These are phyloP conservation scores for Tetratostichococcus sp. DNA, from an alignment of 139 green algal genomes.

Conservation along the genomic window DNA sequence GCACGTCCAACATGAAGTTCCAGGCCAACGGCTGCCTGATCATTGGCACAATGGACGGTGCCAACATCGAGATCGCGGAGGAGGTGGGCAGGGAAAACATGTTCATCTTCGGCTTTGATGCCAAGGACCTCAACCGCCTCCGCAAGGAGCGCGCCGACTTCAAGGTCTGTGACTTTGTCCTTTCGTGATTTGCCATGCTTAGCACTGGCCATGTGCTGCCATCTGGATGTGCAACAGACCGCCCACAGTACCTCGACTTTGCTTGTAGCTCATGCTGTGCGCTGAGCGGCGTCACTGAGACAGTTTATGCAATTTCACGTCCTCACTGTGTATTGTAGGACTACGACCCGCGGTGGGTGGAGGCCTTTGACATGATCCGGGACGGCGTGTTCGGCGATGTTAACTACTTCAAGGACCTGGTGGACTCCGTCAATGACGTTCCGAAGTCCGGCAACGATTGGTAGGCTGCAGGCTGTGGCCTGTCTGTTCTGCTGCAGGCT, in stretches of 20 bases:
- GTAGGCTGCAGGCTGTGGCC: too few relatives aligned
- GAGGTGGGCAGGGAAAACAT: constrained; percentile 71
- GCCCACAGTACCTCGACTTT: too few relatives aligned
- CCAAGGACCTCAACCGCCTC: constrained; percentile 53
- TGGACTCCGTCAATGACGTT: constrained; percentile 84
- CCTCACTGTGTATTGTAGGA: too few relatives aligned
- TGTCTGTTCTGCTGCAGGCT: too few relatives aligned
- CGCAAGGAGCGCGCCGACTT: constrained; percentile 83
- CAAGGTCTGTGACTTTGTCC: constrained; percentile 48
- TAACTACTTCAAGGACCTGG: constrained; percentile 85
- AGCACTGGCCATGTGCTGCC: too few relatives aligned
- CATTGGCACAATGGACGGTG: constrained; percentile 97
- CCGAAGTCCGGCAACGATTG: constrained; percentile 82
- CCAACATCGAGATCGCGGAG: constrained; percentile 98
- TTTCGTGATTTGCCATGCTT: too few relatives aligned
- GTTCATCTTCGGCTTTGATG: constrained; percentile 78
- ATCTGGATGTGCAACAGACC: too few relatives aligned
- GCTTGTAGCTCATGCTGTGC: too few relatives aligned
- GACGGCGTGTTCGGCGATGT: constrained; percentile 85
- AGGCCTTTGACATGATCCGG: constrained; percentile 45
- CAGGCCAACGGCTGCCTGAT: constrained; percentile 96
- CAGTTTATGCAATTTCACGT: too few relatives aligned
- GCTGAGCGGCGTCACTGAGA: too few relatives aligned
- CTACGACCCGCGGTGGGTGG: constrained; percentile 63
- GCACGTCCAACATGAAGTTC: constrained; percentile 99